Base-by-base conservation (phyloP, 805 yeast genomes). In the Metschnikowia matae region DNA sequence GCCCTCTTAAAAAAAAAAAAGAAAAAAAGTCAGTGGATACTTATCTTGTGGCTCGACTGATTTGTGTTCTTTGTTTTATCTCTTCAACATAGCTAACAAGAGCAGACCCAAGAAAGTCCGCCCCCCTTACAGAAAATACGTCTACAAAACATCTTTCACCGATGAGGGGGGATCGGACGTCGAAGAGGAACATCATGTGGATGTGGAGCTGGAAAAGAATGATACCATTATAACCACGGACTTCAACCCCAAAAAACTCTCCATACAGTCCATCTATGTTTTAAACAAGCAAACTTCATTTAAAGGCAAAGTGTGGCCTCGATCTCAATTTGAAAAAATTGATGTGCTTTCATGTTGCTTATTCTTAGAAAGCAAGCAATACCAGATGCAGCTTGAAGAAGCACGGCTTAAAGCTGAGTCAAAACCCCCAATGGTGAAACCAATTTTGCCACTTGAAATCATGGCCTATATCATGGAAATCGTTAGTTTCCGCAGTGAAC, bases 41-140 rank as follows among this genome's bases (percentile, higher is more conserved):
- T 26, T 26, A 4, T 8, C 10, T 26, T 8, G 11, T 26, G 29
- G 29, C 29, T 26, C 29, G 29, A 26, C 29, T 26, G 10, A 8
- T 26, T 11, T 8, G 29, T 8, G n/a, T 20, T 14, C 26, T 11
- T 37, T 37, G 39, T 17, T 11, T 14, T 4, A 8, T n/a, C 23
- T 35, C 23, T 44, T 49, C 59, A 55, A 21, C 33, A 90, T 90
- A 84, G 97, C 90, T 33, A 90, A 90, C 69, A 90, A 89, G 67
- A 71, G 91, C 62, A 79, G 97, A 65, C 90, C 96, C 10, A 86
- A 85, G 74, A 86, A 90, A 75, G 74, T 79, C 43, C 83, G 84
- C 54, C 89, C 90, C 49, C 90, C 91, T 5, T 90, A 87, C 69
- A 78, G 83, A 66, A 79, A 84, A 66, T 89, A 88, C 65, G 89